These are phyloP conservation scores for Amanita pseudoporphyria DNA, from an alignment of 768 basidiomycete species.

Conservation along the genomic window DNA sequence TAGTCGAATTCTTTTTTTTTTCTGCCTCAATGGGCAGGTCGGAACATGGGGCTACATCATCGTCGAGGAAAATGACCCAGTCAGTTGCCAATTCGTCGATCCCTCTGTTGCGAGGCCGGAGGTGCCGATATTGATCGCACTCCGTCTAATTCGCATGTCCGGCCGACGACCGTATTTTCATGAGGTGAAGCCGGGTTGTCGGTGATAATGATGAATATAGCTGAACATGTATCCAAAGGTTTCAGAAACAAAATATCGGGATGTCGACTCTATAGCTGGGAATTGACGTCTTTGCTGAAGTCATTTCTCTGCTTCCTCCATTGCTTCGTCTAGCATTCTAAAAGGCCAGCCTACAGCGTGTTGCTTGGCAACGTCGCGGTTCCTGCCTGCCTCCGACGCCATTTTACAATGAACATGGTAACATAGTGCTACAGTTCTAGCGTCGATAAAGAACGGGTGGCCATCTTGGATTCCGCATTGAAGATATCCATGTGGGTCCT, in stretches of 20 bases:
- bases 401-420: conserved; percentile 32
- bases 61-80: conserved; percentile 53
- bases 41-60: conserved; percentile 36
- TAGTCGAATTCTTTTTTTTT: conserved; percentile 32
- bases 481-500: conserved; percentile 49
- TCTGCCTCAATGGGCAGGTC: conserved; percentile 38
- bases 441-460: conserved; percentile 51
- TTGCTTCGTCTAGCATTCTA: conserved; percentile 32
- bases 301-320: conserved; percentile 25
- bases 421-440: conserved; percentile 40
- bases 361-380: conserved; percentile 39
- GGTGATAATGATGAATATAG: conserved; percentile 50
- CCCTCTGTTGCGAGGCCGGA: conserved; percentile 46
- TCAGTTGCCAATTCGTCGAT: conserved; percentile 45
- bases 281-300: conserved; percentile 22
- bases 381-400: conserved; percentile 32
- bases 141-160: conserved; percentile 45
- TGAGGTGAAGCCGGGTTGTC: conserved; percentile 40
- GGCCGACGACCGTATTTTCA: conserved; percentile 31
- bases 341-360: conserved; percentile 40
- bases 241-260: conserved; percentile 33
- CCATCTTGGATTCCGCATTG: conserved; percentile 52
- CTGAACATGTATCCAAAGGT: conserved; percentile 29
- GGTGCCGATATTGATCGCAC: conserved; percentile 38
- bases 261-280: conserved; percentile 48